phyloP scores from a whole-genome alignment of 2,329 filamentous ascomycete species.

The Arachnopeziza araneosa region DNA sequence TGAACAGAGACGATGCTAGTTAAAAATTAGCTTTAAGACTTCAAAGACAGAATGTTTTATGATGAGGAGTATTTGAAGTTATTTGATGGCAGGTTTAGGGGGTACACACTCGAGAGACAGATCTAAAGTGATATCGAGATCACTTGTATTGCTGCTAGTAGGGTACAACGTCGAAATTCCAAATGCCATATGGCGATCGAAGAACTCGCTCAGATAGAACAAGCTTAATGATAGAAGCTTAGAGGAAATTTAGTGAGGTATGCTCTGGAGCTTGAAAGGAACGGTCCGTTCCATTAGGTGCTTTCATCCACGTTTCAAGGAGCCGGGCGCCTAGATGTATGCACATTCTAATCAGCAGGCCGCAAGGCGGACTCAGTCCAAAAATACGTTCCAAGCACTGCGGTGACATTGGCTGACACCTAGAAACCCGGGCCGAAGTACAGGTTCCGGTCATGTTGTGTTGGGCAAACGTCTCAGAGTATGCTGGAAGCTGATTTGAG shows the following conservation, averaged over 20 bases:
- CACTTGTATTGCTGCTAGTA: background rate
- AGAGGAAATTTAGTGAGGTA: background rate
- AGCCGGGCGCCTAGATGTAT: background rate
- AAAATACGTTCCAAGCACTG: background rate
- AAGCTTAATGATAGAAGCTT: background rate
- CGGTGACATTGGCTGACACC: background rate
- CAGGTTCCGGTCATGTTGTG: background rate
- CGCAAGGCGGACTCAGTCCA: background rate
- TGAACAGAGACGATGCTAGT: slow-evolving; percentile 7
- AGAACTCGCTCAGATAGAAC: background rate
- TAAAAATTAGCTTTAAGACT: background rate
- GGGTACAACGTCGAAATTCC: background rate
- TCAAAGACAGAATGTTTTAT: background rate
- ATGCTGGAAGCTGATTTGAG: background rate
- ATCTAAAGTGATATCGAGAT: background rate
- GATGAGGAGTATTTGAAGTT: background rate
- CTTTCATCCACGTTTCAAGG: background rate
- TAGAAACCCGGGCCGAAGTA: background rate
- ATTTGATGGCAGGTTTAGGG: background rate
- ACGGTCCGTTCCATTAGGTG: background rate
- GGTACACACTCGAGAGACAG: background rate
- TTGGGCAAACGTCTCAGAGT: background rate
- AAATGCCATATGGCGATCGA: background rate
- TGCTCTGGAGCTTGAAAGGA: background rate
- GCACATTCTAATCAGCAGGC: background rate